These are phyloP conservation scores for Spathaspora sp. DNA, from an alignment of 805 yeast species.

Conservation along the genomic window DNA sequence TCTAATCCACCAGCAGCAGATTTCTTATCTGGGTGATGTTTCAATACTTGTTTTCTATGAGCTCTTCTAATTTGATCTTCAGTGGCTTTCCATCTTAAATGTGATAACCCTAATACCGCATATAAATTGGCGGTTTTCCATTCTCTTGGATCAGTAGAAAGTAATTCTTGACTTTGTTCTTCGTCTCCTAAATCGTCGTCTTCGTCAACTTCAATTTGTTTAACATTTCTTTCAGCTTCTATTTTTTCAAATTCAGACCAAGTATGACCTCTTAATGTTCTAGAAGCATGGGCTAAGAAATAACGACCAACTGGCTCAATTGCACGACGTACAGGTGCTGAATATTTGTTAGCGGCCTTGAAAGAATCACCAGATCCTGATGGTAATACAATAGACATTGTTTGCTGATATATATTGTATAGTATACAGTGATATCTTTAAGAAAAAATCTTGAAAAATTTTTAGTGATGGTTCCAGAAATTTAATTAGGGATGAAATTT, in stretches of 20 bases:
- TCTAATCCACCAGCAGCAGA: conserved; percentile 86
- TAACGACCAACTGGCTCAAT: conserved; percentile 96
- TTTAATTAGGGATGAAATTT: conserved; percentile 2
- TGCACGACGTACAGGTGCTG: conserved; percentile 70
- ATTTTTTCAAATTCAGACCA: conserved; percentile 96
- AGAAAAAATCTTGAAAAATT: neutral
- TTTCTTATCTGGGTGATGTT: conserved; percentile 98
- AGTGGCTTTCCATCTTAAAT: conserved; percentile 86
- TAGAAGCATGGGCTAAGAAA: conserved; percentile 93
- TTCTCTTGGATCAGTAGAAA: conserved; percentile 92
- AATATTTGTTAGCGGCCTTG: conserved; percentile 46
- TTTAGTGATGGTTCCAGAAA: neutral
- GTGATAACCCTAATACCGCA: conserved; percentile 91
- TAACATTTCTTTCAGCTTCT: conserved; percentile 86
- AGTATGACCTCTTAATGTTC: conserved; percentile 94
- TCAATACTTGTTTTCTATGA: conserved; percentile 92
- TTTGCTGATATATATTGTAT: neutral
- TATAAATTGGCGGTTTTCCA: conserved; percentile 97
- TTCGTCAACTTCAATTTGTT: conserved; percentile 57
- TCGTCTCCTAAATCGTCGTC: conserved; percentile 73
- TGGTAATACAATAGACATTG: conserved; percentile 47
- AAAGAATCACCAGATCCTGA: conserved; percentile 42
- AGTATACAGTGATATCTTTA: neutral
- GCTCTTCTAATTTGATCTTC: conserved; percentile 93
- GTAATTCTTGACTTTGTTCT: conserved; percentile 64